phyloP scores from a whole-genome alignment of 129 eudicot genomes.

The Scalesia atractyloides region DNA sequence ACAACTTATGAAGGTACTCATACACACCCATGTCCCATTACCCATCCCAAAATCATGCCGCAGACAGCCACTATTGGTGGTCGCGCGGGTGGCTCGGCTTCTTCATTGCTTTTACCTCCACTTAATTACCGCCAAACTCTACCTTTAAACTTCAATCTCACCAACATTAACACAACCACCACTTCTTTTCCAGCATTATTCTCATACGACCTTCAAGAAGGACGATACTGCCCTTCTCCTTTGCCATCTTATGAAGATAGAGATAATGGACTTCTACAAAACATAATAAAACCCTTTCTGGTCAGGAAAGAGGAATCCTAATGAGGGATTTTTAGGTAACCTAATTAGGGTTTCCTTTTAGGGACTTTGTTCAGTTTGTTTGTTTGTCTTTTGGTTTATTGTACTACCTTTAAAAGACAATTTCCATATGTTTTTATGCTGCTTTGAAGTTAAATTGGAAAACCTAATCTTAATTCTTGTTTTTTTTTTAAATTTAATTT shows the following conservation, averaged over 20 bases:
- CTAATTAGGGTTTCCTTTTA: neutral
- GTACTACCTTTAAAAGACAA: slow-evolving; percentile 17
- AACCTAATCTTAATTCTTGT: neutral
- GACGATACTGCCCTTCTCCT: slow-evolving; percentile 31
- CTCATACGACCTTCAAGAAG: slow-evolving; percentile 30
- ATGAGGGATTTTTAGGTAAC: slow-evolving; percentile 15
- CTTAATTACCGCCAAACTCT: slow-evolving; percentile 19
- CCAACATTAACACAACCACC: slow-evolving; percentile 1
- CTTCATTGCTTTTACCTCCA: slow-evolving; percentile 33
- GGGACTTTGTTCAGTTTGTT: slow-evolving; percentile 21
- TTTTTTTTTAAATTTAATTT: neutral
- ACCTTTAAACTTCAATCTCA: slow-evolving; percentile 36
- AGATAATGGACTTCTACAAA: slow-evolving; percentile 87
- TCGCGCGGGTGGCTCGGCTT: slow-evolving; percentile 24
- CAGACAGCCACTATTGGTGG: slow-evolving; percentile 41
- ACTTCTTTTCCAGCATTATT: slow-evolving; percentile 15
- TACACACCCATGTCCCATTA: slow-evolving; percentile 70
- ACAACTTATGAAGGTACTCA: slow-evolving; percentile 91
- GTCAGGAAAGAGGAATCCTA: slow-evolving; percentile 49
- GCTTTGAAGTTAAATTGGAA: slow-evolving; percentile 21
- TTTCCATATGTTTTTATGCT: slow-evolving; percentile 22
- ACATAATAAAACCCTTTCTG: slow-evolving; percentile 55
- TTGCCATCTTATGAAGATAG: neutral
- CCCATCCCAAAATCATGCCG: slow-evolving; percentile 52
- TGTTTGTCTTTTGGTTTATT: slow-evolving; percentile 5